These are phyloP conservation scores for Mycena belliarum DNA, from an alignment of 768 basidiomycete species.

Conservation along the genomic window DNA sequence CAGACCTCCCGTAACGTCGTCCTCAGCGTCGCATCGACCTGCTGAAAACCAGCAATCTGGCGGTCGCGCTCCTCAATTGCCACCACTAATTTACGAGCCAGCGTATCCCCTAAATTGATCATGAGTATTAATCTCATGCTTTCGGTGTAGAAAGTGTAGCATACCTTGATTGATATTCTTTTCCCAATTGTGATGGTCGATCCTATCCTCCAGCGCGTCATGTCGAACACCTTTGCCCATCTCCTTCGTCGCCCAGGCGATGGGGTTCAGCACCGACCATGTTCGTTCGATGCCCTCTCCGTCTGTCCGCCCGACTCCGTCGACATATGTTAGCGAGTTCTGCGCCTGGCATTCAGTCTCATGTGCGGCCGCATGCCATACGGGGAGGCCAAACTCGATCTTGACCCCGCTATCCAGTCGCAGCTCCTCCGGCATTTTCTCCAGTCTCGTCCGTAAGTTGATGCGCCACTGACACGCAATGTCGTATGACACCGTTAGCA, in stretches of 20 bases:
- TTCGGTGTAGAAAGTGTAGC: not conserved
- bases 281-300: constrained; percentile 23
- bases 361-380: constrained; percentile 23
- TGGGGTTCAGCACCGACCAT: constrained; percentile 30
- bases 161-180: constrained; percentile 15
- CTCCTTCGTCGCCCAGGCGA: constrained; percentile 29
- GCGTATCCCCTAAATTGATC: not conserved
- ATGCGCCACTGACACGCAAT: constrained; percentile 28
- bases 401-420: not conserved
- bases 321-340: constrained; percentile 12
- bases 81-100: constrained; percentile 2
- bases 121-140: not conserved
- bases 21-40: not conserved
- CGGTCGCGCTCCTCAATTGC: constrained; percentile 6
- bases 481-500: constrained; percentile 23
- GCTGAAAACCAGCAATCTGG: not conserved
- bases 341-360: constrained; percentile 6
- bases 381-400: constrained; percentile 8
- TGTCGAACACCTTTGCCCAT: constrained; percentile 28
- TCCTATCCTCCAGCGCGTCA: constrained; percentile 30
- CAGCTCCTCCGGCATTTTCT: not conserved
- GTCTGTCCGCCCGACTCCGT: constrained; percentile 12
- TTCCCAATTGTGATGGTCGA: constrained; percentile 23
- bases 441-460: not conserved
- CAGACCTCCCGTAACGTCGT: not conserved